Evolutionary conservation across 495 filamentous ascomycete genomes (phyloP).

Genomic region (Aspergillus nidulans): DNA sequence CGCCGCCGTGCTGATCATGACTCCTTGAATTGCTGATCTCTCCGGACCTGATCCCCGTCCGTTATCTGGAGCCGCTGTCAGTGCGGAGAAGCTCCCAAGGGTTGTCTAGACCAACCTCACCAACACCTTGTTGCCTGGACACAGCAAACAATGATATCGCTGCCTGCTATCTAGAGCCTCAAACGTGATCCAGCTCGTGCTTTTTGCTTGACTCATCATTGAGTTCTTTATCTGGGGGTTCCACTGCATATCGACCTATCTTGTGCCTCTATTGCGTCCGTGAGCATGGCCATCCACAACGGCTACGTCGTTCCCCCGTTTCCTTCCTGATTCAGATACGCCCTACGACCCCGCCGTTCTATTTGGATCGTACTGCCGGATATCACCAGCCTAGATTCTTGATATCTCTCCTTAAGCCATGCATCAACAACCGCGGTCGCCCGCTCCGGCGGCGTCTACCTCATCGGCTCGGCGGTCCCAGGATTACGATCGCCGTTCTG

Average conservation of each 20-base stretch:
- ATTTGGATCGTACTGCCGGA: conserved; percentile 10
- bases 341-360: conserved; percentile 27
- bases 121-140: conserved; percentile 24
- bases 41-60: conserved; percentile 28
- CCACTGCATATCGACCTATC: background rate
- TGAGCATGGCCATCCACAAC: conserved; percentile 41
- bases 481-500: conserved; percentile 47
- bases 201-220: conserved; percentile 11
- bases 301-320: conserved; percentile 26
- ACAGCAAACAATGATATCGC: conserved; percentile 26
- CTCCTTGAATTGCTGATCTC: conserved; percentile 16
- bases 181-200: conserved; percentile 4
- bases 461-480: conserved; percentile 63
- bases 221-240: background rate
- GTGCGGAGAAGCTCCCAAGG: conserved; percentile 47
- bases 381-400: conserved; percentile 1
- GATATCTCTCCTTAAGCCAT: conserved; percentile 36
- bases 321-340: conserved; percentile 32
- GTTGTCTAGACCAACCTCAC: conserved; percentile 28
- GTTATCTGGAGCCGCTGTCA: conserved; percentile 24
- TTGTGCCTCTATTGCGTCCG: conserved; percentile 13
- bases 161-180: conserved; percentile 21
- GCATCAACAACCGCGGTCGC: conserved; percentile 80
- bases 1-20: conserved; percentile 16
- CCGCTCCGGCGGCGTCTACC: conserved; percentile 60